Evolutionary conservation across 352 stramenopile genomes (phyloP).

Genomic region (Pythium sukuiense): DNA sequence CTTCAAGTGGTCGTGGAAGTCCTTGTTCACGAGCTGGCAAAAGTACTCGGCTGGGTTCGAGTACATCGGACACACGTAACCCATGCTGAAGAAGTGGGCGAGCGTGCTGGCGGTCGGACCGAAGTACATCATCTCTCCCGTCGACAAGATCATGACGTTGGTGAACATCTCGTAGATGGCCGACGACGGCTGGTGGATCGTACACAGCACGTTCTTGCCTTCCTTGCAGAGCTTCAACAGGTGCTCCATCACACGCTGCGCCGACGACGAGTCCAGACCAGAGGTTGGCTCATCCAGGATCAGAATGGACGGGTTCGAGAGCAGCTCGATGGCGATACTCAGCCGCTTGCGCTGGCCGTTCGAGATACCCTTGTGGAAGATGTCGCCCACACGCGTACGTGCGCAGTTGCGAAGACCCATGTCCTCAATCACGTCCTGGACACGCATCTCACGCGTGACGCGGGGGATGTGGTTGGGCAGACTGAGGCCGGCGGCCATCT

Average conservation of each 20-base stretch:
- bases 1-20: constrained; percentile 46
- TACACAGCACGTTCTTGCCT: constrained; percentile 73
- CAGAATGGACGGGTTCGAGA: constrained; percentile 93
- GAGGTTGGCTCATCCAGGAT: constrained; percentile 95
- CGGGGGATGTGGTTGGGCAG: constrained; percentile 37
- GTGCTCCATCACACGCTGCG: constrained; percentile 85
- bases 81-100: constrained; percentile 48
- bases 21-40: constrained; percentile 55
- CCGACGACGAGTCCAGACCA: constrained; percentile 89
- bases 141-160: constrained; percentile 62
- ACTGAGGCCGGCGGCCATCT: constrained; percentile 59
- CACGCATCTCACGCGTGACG: constrained; percentile 31
- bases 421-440: constrained; percentile 54
- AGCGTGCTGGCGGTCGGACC: constrained; percentile 61
- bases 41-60: constrained; percentile 74
- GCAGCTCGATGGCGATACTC: constrained; percentile 92
- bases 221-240: constrained; percentile 50
- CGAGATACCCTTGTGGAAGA: constrained; percentile 86
- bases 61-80: constrained; percentile 62
- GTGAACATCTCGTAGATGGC: constrained; percentile 64
- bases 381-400: constrained; percentile 54
- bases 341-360: constrained; percentile 91
- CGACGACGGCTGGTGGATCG: constrained; percentile 88
- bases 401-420: constrained; percentile 49
- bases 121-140: constrained; percentile 89